Percentiles rank a stretch among this genome's conserved stretches.
Evolutionary conservation across 2,329 filamentous ascomycete species (phyloP).

Genomic region (Cordyceps farinosa): DNA sequence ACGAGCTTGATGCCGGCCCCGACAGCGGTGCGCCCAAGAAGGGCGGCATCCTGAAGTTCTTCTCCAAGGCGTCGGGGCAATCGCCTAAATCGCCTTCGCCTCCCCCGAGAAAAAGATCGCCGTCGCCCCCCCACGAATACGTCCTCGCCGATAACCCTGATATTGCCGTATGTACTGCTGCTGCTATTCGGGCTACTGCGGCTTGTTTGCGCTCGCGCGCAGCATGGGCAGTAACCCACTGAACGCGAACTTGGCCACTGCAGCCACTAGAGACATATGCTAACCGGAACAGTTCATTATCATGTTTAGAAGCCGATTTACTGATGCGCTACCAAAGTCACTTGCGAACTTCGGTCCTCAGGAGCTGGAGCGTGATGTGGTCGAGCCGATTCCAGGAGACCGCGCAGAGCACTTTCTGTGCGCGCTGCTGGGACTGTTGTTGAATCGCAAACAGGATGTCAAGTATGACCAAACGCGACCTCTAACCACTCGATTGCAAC

Average conservation of each 20-base stretch:
- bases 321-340: constrained; percentile 82
- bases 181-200: not conserved
- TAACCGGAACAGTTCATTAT: constrained; percentile 75
- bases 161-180: constrained; percentile 71
- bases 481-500: too few species aligned
- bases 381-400: constrained; percentile 73
- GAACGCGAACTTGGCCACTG: constrained; percentile 38
- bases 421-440: constrained; percentile 77
- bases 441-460: constrained; percentile 98
- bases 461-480: constrained; percentile 62
- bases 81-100: constrained; percentile 58
- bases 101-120: constrained; percentile 71
- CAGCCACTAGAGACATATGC: constrained; percentile 23
- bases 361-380: constrained; percentile 85
- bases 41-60: constrained; percentile 64
- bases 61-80: constrained; percentile 53
- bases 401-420: constrained; percentile 86
- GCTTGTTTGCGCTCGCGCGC: not conserved
- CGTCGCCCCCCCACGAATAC: constrained; percentile 87
- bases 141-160: constrained; percentile 86
- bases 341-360: constrained; percentile 89
- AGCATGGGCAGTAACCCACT: not conserved
- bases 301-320: constrained; percentile 94
- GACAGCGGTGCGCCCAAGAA: constrained; percentile 40
- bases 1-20: constrained; percentile 47